Evolutionary conservation across 2,329 filamentous ascomycete species (phyloP).

Genomic region (Sporothrix sp.): DNA sequence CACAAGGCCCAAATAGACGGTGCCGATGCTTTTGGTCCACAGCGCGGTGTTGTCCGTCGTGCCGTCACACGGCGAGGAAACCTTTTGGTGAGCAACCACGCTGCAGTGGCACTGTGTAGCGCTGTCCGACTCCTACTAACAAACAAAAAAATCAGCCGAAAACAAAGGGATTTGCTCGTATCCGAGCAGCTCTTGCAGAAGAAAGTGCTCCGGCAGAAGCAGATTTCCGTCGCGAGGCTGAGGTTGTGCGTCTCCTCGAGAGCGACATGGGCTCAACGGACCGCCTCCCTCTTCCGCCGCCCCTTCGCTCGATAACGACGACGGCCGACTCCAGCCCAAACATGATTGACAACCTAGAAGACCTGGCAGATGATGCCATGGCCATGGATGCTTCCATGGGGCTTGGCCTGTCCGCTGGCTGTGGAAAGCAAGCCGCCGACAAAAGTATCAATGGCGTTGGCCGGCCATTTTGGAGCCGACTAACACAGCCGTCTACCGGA

Average conservation of each 20-base stretch:
- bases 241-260: constrained; percentile 90
- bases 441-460: constrained; percentile 59
- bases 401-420: constrained; percentile 49
- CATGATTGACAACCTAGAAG: constrained; percentile 49
- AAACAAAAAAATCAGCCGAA: constrained; percentile 48
- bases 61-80: constrained; percentile 82
- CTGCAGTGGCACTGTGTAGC: neutral
- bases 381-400: constrained; percentile 41
- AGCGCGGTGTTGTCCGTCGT: constrained; percentile 68
- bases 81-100: constrained; percentile 54
- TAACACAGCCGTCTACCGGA: constrained; percentile 33
- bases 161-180: constrained; percentile 89
- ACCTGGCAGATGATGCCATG: constrained; percentile 59
- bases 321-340: constrained; percentile 61
- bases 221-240: constrained; percentile 82
- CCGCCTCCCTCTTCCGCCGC: constrained; percentile 21
- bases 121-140: too few species aligned
- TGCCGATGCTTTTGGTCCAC: constrained; percentile 38
- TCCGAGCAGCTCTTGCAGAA: constrained; percentile 79
- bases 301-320: constrained; percentile 29
- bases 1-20: constrained; percentile 36
- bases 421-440: constrained; percentile 59
- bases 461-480: constrained; percentile 59
- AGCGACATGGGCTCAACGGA: constrained; percentile 59
- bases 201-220: constrained; percentile 80